phyloP scores from a whole-genome alignment of 129 eudicot genomes.

The Centaurea solstitialis region DNA sequence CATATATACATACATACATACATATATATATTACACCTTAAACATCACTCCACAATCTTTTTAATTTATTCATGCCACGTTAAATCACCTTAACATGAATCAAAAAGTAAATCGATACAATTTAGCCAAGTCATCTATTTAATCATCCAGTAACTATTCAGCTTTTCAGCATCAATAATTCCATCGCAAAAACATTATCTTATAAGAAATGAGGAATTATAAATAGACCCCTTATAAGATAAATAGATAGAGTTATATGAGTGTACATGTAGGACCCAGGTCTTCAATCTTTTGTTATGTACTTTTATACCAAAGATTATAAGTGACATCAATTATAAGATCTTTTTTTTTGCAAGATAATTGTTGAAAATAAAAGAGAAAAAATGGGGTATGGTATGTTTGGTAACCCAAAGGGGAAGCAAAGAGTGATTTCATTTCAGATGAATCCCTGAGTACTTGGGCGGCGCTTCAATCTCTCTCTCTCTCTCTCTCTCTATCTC shows the following conservation, averaged over 20 bases:
- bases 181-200: not conserved
- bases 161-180: not conserved
- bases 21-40: not conserved
- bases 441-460: slow-evolving; percentile 19
- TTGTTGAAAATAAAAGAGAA: not conserved
- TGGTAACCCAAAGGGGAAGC: not conserved
- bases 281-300: no score
- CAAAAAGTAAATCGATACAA: no score
- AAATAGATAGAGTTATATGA: no score
- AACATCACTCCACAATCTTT: not conserved
- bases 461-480: slow-evolving; percentile 11
- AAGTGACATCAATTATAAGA: no score
- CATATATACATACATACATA: no score
- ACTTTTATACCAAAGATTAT: no score
- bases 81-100: not conserved
- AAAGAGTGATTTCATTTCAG: not conserved
- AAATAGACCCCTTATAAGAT: no score
- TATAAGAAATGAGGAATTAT: no score
- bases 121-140: no score
- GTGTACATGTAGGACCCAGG: no score
- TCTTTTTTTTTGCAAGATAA: not conserved
- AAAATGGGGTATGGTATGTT: not conserved
- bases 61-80: not conserved
- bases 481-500: not conserved
- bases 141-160: no score